Conservation (phyloP, 768 basidiomycete species). For the Suillus lakei region DNA sequence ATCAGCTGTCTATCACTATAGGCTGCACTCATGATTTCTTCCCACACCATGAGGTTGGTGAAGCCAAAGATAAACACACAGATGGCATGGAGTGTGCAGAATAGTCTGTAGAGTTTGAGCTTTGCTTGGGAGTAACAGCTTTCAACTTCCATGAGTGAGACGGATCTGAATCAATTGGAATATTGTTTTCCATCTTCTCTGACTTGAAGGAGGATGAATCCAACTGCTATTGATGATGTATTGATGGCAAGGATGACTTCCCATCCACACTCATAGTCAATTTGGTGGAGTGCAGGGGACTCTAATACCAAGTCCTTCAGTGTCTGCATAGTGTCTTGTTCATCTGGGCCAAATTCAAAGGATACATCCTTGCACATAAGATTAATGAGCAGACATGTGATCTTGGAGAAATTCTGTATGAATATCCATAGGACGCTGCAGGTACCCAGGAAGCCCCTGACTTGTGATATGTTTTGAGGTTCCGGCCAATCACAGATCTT, state of each 20-base stretch:
- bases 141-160: slow-evolving; percentile 36
- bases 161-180: slow-evolving; percentile 42
- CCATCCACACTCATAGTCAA: slow-evolving; percentile 18
- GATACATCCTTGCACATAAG: no score
- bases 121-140: slow-evolving; percentile 26
- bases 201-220: slow-evolving; percentile 36
- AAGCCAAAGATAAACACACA: slow-evolving; percentile 33
- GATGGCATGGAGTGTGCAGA: slow-evolving; percentile 21
- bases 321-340: slow-evolving; percentile 14
- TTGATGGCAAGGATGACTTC: slow-evolving; percentile 27
- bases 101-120: slow-evolving; percentile 28
- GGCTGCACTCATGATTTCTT: slow-evolving; percentile 39
- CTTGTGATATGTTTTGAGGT: slow-evolving; percentile 9
- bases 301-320: slow-evolving; percentile 26
- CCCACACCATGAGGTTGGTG: slow-evolving; percentile 27
- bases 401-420: no score
- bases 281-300: slow-evolving; percentile 11
- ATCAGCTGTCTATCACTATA: no score
- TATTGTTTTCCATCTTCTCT: slow-evolving; percentile 20
- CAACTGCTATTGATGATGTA: slow-evolving; percentile 36
- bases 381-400: no score
- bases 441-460: slow-evolving; percentile 34
- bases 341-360: no score
- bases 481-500: slow-evolving; percentile 38
- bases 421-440: slow-evolving; percentile 26